Evolutionary conservation across 768 basidiomycete species (phyloP).

Genomic region (Russula earlei): DNA sequence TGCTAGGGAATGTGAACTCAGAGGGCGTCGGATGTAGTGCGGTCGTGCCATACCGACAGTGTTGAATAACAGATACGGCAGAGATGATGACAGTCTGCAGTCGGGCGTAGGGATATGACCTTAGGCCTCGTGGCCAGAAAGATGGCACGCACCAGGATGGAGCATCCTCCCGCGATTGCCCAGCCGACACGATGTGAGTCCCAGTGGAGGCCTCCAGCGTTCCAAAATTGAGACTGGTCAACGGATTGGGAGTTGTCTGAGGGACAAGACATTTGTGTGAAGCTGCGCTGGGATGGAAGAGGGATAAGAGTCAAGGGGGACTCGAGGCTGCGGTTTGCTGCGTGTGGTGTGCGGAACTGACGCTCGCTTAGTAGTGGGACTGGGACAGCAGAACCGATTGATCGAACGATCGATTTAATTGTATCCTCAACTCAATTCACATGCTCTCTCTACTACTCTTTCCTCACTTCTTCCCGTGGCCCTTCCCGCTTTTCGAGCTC

Average conservation of each 20-base stretch:
- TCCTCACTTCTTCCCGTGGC: too few relatives aligned
- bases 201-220: conserved; percentile 43
- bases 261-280: conserved; percentile 32
- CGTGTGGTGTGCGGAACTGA: too few relatives aligned
- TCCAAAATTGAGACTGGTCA: conserved; percentile 62
- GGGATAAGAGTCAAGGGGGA: background rate
- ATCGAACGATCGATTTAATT: too few relatives aligned
- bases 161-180: conserved; percentile 57
- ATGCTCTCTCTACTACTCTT: too few relatives aligned
- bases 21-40: background rate
- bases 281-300: background rate
- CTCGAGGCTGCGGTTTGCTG: background rate
- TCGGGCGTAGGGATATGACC: background rate
- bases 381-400: too few relatives aligned
- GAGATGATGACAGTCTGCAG: conserved; percentile 55
- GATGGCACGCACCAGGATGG: conserved; percentile 38
- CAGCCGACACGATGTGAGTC: conserved; percentile 60
- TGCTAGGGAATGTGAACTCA: conserved; percentile 33
- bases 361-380: background rate
- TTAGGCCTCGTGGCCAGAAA: background rate
- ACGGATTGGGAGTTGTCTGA: conserved; percentile 39
- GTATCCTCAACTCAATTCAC: too few relatives aligned
- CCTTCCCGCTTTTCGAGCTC: background rate
- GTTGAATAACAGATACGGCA: conserved; percentile 41
- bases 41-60: conserved; percentile 49